Evolutionary conservation across 108 stramenopile species (phyloP), one percentile per base, ranked within the genome.

Genomic region (Epithemia pelagica): DNA sequence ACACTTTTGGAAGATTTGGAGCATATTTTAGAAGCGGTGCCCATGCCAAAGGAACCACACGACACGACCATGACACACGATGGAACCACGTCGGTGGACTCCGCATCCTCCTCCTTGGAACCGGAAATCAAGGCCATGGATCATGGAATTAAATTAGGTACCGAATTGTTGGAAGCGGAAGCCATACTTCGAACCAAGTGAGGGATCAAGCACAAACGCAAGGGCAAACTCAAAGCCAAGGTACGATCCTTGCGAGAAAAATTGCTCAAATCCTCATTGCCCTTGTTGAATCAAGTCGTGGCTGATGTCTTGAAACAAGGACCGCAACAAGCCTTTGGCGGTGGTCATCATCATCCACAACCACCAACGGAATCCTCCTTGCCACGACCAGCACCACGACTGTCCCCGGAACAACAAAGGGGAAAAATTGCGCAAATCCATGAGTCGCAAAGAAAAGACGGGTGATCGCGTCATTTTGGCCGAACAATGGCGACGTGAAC

Each of bases 391-490:
- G 37, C 37, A 46, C 37, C 37, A 46, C 37, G 37, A 27, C 15
- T 15, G 37, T 46, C 37, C 37, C 25, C 37, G 37, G 56, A 70
- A 65, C 69, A 74, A 71, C 67, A 62, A 69, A 63, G 85, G 80
- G 82, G 69, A 78, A 64, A 72, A 81, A 30, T 26, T 74, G 8
- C 81, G 78, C 26, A 54, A 77, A 22, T 30, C 54, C 15, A 66
- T 75, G 1, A 65, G 63, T 2, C 74, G 73, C 8, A 63, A 75
- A 30, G 88, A 89, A 70, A 71, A 76, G 57, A 89, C 84, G 0
- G 81, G 79, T 18, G 88, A 89, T 75, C 68, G 88, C 0, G 62
- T 88, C 2, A 71, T 88, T 22, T 72, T 81, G 20, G 82, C 88
- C 0, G 88, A 89, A 67, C 77, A 66, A 29, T 72, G 85, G 55